Evolutionary conservation across 129 eudicot species (phyloP).

Genomic region (Lactuca saligna): DNA sequence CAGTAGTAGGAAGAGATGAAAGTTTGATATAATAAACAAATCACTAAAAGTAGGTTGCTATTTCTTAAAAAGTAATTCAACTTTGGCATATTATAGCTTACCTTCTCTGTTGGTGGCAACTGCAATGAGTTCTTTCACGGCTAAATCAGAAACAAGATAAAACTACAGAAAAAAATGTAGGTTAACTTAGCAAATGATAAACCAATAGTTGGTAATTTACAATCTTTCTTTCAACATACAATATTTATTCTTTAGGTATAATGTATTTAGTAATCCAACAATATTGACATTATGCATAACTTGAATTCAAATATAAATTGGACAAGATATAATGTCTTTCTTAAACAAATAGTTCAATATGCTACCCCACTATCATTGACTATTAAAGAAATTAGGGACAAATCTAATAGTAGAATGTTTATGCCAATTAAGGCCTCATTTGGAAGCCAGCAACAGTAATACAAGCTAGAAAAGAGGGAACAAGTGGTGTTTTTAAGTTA

Average conservation of each 20-base stretch:
- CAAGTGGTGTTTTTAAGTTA: too few relatives aligned
- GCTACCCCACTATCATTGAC: neutral
- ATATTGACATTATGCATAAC: conserved; percentile 1
- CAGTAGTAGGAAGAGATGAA: too few relatives aligned
- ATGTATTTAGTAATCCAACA: neutral
- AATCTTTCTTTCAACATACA: neutral
- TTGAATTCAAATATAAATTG: neutral
- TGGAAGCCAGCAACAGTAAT: neutral
- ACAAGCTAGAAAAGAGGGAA: neutral
- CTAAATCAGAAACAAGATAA: conserved; percentile 37
- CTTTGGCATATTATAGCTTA: too few relatives aligned
- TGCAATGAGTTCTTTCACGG: neutral
- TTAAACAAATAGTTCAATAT: conserved; percentile 5
- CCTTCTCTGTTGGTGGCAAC: too few relatives aligned
- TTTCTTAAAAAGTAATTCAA: too few relatives aligned
- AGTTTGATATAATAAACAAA: too few relatives aligned
- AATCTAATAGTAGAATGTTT: neutral
- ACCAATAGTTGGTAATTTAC: neutral
- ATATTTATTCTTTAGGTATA: neutral
- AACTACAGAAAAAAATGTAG: conserved; percentile 18
- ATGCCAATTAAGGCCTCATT: conserved; percentile 4
- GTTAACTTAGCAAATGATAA: conserved; percentile 8
- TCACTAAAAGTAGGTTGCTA: too few relatives aligned
- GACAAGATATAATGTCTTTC: conserved; percentile 7
- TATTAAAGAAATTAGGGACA: neutral